A percentile compares a stretch with the other conserved stretches of the same genome.
Evolutionary conservation across 495 filamentous ascomycete genomes (phyloP).

Genomic region (Neurospora terricola): DNA sequence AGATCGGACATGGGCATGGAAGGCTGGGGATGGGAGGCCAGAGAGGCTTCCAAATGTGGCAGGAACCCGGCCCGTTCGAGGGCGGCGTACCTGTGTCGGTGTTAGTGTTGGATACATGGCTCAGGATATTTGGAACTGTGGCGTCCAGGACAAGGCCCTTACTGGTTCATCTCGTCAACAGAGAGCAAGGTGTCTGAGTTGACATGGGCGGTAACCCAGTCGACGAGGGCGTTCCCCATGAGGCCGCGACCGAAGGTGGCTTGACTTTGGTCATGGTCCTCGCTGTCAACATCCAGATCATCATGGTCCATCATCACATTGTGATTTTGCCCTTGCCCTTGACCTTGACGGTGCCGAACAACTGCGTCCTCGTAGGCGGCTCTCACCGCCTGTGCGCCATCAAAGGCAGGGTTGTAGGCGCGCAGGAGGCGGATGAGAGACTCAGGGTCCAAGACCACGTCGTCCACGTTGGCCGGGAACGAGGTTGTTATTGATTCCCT

Average conservation of each 20-base stretch:
- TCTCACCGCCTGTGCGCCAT: conserved; percentile 19
- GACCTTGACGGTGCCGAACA: background rate
- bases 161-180: conserved; percentile 33
- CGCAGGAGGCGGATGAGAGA: conserved; percentile 15
- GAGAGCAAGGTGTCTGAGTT: conserved; percentile 34
- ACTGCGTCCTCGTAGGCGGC: conserved; percentile 5
- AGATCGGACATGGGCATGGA: background rate
- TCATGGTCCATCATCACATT: background rate
- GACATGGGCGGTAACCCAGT: conserved; percentile 32
- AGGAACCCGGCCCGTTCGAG: conserved; percentile 24
- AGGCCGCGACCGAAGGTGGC: conserved; percentile 8
- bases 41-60: background rate
- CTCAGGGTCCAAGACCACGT: conserved; percentile 14
- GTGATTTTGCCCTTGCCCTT: background rate
- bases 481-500: background rate
- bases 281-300: background rate
- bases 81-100: conserved; percentile 23
- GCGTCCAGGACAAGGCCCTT: conserved; percentile 3
- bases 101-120: background rate
- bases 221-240: conserved; percentile 18
- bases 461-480: background rate
- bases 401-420: conserved; percentile 20
- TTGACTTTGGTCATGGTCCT: conserved; percentile 8
- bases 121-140: background rate
- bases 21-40: background rate